phyloP scores from a whole-genome alignment of 768 basidiomycete species.

The Asterophora parasitica region DNA sequence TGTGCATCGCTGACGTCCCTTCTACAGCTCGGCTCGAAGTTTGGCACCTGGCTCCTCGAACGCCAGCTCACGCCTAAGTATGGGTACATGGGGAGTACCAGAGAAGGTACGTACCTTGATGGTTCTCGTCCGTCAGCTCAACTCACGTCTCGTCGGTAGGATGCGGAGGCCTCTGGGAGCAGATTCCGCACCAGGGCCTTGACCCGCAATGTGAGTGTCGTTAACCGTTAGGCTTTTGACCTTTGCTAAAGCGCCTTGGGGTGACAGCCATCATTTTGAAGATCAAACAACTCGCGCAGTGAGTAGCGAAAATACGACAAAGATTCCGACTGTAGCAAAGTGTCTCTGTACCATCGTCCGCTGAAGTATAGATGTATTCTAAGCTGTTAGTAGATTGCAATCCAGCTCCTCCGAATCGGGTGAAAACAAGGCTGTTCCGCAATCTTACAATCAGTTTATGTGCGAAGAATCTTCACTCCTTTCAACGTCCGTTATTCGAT shows the following conservation, averaged over 20 bases:
- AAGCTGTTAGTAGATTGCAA: too few species aligned
- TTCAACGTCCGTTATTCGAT: not conserved
- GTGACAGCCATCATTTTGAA: conserved; percentile 43
- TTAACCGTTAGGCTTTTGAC: not conserved
- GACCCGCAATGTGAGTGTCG: conserved; percentile 62
- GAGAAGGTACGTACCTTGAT: conserved; percentile 48
- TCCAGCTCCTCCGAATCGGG: too few species aligned
- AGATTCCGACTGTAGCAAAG: too few species aligned
- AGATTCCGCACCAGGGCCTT: conserved; percentile 79
- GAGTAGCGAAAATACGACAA: conserved; percentile 1
- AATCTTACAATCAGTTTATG: too few species aligned
- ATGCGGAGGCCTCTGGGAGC: conserved; percentile 71
- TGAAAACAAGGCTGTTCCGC: too few species aligned
- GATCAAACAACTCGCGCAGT: conserved; percentile 44
- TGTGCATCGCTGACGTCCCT: conserved; percentile 3
- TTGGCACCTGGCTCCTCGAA: conserved; percentile 84
- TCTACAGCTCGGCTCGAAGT: conserved; percentile 67
- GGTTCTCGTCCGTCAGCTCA: conserved; percentile 1
- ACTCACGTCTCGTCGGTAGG: conserved; percentile 23
- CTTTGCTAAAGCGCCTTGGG: not conserved
- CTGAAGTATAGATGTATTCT: too few species aligned
- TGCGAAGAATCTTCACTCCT: too few species aligned
- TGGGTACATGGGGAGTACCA: conserved; percentile 74
- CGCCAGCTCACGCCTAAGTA: conserved; percentile 77
- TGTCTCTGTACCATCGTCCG: too few species aligned